Conservation (phyloP, 192 early-diverging fungal species). For the Linnemannia exigua region DNA sequence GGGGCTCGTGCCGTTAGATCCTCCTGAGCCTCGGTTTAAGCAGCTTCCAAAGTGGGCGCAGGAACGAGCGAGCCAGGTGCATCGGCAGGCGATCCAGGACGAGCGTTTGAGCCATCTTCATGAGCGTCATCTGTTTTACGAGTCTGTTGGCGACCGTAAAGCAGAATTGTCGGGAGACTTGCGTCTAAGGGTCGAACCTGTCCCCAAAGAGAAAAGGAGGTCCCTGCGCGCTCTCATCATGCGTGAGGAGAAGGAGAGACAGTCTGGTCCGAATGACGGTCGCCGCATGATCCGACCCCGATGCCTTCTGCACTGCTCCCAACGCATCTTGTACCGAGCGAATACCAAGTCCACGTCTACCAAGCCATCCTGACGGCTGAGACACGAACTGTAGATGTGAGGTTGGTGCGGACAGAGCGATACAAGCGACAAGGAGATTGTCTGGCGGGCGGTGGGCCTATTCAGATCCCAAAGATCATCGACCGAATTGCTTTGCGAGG, state of each 20-base stretch:
- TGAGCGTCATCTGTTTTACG: slow-evolving; percentile 19
- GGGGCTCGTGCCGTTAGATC: slow-evolving; percentile 1
- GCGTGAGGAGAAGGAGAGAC: neutral
- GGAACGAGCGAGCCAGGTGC: slow-evolving; percentile 17
- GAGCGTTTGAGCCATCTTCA: slow-evolving; percentile 18
- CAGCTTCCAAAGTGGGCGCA: slow-evolving; percentile 30
- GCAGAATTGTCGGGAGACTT: neutral
- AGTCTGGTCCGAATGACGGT: neutral
- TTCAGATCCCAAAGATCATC: slow-evolving; percentile 35
- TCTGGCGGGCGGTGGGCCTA: slow-evolving; percentile 33
- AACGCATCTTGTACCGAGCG: slow-evolving; percentile 22
- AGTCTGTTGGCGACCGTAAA: neutral
- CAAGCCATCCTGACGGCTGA: slow-evolving; percentile 28
- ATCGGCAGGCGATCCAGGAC: slow-evolving; percentile 14
- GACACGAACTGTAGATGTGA: slow-evolving; percentile 24
- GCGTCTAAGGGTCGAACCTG: no score
- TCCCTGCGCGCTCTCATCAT: neutral
- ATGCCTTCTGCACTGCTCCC: slow-evolving; percentile 34
- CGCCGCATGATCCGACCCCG: neutral
- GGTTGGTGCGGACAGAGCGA: slow-evolving; percentile 35
- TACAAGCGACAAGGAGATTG: slow-evolving; percentile 35
- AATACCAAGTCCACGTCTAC: slow-evolving; percentile 46
- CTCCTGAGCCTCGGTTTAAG: slow-evolving; percentile 16
- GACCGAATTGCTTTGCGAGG: slow-evolving; percentile 14
- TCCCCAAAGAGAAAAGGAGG: no score